Base-by-base conservation (phyloP, 2,329 filamentous ascomycete genomes). In the Polychaeton citri region DNA sequence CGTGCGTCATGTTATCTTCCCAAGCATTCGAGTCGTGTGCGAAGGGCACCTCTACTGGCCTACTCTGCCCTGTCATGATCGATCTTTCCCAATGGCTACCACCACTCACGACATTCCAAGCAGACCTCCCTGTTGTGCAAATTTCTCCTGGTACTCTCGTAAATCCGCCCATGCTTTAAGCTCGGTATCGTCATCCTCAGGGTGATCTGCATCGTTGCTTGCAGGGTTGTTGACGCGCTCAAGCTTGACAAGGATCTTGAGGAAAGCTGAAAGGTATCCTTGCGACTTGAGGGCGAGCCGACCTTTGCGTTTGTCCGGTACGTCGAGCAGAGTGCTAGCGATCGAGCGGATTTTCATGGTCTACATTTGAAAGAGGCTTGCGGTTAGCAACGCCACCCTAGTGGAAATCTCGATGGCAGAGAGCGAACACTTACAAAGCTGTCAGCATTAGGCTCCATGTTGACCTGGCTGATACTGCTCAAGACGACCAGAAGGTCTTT, bases 301-400 rank as follows among this genome's bases (percentile, higher is more conserved):
- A 24, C 70, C 65, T 48, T 71, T 71, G 18, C 66, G 60, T 30
- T 66, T 59, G 33, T 67, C 64, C 2, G 73, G 71, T 2, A 68
- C 63, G 42, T 81, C 76, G 33, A 92, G 71, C 6, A 93, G 68
- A 0, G 84, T 90, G 19, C 79, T 80, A 1, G 84, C 84, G 26
- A 93, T 80, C 51, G 83, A 79, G 7, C 84, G 80, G 46, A 93
- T 83, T 64, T 93, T 92, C 63, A 76, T 76, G 50, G 83, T 84
- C 71, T 75, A 54, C 5, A 37, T n/a, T n/a, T n/a, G n/a, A n/a
- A n/a, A n/a, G n/a, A n/a, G n/a, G n/a, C n/a, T n/a, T n/a, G n/a
- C n/a, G n/a, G n/a, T n/a, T n/a, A n/a, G n/a, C n/a, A n/a, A n/a
- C n/a, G n/a, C n/a, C n/a, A n/a, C n/a, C n/a, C n/a, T n/a, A n/a